These are phyloP conservation scores for Aspergillus jensenii DNA, from an alignment of 2,329 filamentous ascomycete genomes.

Conservation along the genomic window DNA sequence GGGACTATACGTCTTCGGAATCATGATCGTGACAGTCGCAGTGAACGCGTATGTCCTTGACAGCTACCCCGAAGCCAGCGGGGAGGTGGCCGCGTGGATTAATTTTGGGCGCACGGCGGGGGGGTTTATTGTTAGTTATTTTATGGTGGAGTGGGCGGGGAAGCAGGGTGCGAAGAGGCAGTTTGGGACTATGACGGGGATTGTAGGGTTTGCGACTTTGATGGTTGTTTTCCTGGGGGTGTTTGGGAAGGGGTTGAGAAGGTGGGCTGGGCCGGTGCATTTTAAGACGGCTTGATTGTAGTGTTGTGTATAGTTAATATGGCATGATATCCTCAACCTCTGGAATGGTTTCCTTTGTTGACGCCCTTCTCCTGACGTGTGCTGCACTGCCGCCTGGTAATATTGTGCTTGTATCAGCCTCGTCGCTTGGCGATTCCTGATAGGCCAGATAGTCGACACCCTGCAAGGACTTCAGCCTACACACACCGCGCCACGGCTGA, in stretches of 20 bases:
- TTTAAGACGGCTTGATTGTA: conserved; percentile 27
- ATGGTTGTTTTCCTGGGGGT: conserved; percentile 37
- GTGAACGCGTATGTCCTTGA: conserved; percentile 56
- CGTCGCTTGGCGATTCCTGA: too few relatives aligned
- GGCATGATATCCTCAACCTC: too few relatives aligned
- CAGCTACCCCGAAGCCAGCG: conserved; percentile 56
- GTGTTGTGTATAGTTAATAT: too few relatives aligned
- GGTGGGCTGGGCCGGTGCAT: conserved; percentile 35
- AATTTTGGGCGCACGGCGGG: conserved; percentile 52
- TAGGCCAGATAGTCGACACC: too few relatives aligned
- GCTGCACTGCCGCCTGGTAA: too few relatives aligned
- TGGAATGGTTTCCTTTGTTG: too few relatives aligned
- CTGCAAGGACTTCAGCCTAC: too few relatives aligned
- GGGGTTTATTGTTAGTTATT: conserved; percentile 55
- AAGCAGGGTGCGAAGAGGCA: conserved; percentile 45
- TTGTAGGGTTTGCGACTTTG: conserved; percentile 39
- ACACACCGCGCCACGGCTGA: too few relatives aligned
- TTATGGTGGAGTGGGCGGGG: conserved; percentile 53
- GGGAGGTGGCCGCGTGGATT: conserved; percentile 55
- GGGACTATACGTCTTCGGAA: conserved; percentile 57
- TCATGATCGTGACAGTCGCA: conserved; percentile 56
- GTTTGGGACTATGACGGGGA: conserved; percentile 50
- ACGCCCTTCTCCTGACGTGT: too few relatives aligned
- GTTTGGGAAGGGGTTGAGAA: conserved; percentile 40
- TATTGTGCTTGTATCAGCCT: too few relatives aligned